A percentile compares a stretch with the other conserved stretches of the same genome.
phyloP scores from a whole-genome alignment of 2,329 filamentous ascomycete species.

The Aureobasidium zeae region DNA sequence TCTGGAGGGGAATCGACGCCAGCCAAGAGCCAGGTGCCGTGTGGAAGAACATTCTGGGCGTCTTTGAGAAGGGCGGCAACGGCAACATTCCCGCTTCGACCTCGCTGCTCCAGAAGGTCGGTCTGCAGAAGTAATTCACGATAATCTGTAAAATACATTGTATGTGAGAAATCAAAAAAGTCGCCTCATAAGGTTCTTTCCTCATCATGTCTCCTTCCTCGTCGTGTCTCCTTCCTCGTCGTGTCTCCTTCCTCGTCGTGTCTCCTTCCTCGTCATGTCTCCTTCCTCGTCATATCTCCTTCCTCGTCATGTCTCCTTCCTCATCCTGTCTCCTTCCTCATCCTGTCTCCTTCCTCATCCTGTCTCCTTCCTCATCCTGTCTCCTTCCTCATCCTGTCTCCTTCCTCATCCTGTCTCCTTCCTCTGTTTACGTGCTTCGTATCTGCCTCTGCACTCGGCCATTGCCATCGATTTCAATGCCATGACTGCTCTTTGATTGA shows the following conservation, averaged over 20 bases:
- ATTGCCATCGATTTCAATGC: neutral
- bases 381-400: neutral
- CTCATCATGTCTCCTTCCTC: neutral
- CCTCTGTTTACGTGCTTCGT: neutral
- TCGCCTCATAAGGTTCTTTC: neutral
- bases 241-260: neutral
- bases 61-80: constrained; percentile 52
- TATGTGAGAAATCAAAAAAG: constrained; percentile 13
- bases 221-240: neutral
- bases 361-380: neutral
- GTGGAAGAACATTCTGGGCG: constrained; percentile 82
- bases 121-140: constrained; percentile 40
- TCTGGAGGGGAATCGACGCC: constrained; percentile 93
- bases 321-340: neutral
- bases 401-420: neutral
- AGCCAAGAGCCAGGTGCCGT: constrained; percentile 93
- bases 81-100: constrained; percentile 28
- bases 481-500: constrained; percentile 1
- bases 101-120: constrained; percentile 46
- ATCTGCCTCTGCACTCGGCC: constrained; percentile 5
- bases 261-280: neutral
- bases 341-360: neutral
- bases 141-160: no score
- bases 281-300: neutral
- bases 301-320: neutral